Evolutionary conservation across 805 yeast genomes (phyloP), one percentile per base, ranked within the genome.

Genomic region (Yarrowia sp.): DNA sequence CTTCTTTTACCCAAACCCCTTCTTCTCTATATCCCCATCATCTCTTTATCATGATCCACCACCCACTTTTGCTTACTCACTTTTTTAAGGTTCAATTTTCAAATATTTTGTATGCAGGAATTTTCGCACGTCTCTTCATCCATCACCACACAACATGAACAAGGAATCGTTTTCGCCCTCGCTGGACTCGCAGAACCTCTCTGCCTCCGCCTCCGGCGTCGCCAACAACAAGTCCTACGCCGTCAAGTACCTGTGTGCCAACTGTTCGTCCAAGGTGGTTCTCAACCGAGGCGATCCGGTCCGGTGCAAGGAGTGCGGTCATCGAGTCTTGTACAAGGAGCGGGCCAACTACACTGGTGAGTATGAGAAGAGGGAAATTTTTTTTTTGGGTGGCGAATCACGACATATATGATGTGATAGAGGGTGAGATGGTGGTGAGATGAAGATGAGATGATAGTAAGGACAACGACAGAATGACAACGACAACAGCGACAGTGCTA

Each of bases 271-370:
- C 65, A 86, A 88, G 64, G 88, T 92, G 71, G 86, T 96, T 2
- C 84, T 95, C 70, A 87, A 91, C 64, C 91, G 93, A 79, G 90
- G 89, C 71, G 99, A 95, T 76, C 96, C 98, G 35, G 96, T 95
- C 69, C 89, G 98, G 80, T 95, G 99, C 80, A 92, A 92, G 79
- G 96, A 92, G 71, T 95, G 99, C 79, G 99, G 99, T 68, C 98
- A 95, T 80, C 88, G 99, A 80, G 98, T 95, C 67, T 81, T 95
- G 68, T 90, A 93, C 81, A 95, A 95, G 81, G 96, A 97, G 68
- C 88, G 99, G 81, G 93, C 98, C 58, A 90, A 92, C 82, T 86
- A 98, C 81, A 90, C 93, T 96, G 96, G 84, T 66, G 83, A 80
- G 77, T 82, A 55, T 7, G 14, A 13, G 22, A 22, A 11, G 2